Percentiles rank a stretch among this genome's conserved stretches.
Conservation (phyloP, 2,329 filamentous ascomycete genomes). For the Xylariales sp. region DNA sequence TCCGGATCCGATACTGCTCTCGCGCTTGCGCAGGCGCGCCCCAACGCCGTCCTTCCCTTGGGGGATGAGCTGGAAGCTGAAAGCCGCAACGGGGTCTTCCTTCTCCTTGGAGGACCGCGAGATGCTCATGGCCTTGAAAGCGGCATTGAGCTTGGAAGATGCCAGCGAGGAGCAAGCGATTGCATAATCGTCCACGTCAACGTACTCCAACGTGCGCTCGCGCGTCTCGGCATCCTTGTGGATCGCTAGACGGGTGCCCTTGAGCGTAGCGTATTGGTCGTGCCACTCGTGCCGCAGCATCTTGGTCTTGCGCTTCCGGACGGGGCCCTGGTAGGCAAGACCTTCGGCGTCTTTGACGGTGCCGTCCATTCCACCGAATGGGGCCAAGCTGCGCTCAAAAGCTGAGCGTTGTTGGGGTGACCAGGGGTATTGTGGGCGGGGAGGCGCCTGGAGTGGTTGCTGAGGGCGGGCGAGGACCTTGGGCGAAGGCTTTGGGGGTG, state of each 20-base stretch:
- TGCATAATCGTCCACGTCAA: conserved; percentile 85
- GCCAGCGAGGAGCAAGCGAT: conserved; percentile 77
- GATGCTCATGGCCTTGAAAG: conserved; percentile 76
- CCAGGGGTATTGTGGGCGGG: conserved; percentile 53
- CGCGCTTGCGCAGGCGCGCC: conserved; percentile 47
- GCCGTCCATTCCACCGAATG: conserved; percentile 18
- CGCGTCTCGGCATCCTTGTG: conserved; percentile 54
- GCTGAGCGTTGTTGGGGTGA: conserved; percentile 41
- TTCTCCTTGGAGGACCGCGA: conserved; percentile 43
- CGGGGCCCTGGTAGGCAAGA: conserved; percentile 73
- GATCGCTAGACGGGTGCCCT: conserved; percentile 69
- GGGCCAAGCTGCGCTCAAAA: conserved; percentile 35
- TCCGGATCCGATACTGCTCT: conserved; percentile 37
- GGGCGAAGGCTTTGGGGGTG: too few species aligned
- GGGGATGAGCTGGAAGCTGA: conserved; percentile 82
- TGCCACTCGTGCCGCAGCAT: conserved; percentile 92
- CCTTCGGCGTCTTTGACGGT: conserved; percentile 40
- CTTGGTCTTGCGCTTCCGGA: conserved; percentile 89
- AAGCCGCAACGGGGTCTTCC: conserved; percentile 58
- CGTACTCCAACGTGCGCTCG: conserved; percentile 65
- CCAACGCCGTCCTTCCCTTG: conserved; percentile 51
- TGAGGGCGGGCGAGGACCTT: conserved; percentile 32
- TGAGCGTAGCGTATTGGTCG: conserved; percentile 84
- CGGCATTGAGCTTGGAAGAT: conserved; percentile 76
- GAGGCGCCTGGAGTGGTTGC: conserved; percentile 45